phyloP scores from a whole-genome alignment of 2,329 filamentous ascomycete genomes.

The Stromatinia cepivora region DNA sequence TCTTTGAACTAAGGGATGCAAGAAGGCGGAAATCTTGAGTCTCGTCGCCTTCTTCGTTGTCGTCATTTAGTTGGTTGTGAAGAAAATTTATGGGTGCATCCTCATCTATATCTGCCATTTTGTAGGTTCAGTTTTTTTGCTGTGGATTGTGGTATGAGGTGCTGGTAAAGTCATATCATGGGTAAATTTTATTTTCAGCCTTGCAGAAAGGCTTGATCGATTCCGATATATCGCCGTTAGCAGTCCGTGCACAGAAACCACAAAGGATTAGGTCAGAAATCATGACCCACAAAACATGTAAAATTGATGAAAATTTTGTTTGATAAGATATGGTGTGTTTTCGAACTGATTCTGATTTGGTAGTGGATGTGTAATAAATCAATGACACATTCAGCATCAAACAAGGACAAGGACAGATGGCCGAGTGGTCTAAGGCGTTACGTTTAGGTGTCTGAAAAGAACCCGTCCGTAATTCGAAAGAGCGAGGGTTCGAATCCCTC shows the following conservation, averaged over 20 bases:
- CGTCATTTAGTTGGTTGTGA: slow-evolving; percentile 41
- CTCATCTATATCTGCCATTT: slow-evolving; percentile 40
- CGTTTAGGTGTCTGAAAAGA: too few species aligned
- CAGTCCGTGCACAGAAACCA: neutral
- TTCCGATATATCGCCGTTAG: neutral
- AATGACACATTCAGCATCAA: too few species aligned
- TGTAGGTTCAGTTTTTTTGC: neutral
- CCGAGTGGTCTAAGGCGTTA: too few species aligned
- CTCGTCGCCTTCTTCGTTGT: slow-evolving; percentile 72
- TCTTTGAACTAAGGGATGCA: slow-evolving; percentile 53
- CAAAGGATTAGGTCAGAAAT: neutral
- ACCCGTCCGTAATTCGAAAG: neutral
- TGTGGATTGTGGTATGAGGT: neutral
- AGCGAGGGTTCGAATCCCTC: neutral
- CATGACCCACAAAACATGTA: neutral
- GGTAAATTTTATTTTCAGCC: slow-evolving; percentile 28
- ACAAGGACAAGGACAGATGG: too few species aligned
- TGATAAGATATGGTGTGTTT: neutral
- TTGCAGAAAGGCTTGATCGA: slow-evolving; percentile 26
- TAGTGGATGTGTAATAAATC: too few species aligned
- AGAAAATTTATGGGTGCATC: slow-evolving; percentile 38
- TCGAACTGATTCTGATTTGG: neutral
- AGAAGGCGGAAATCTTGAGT: slow-evolving; percentile 84
- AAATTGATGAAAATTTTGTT: neutral
- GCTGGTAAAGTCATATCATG: neutral